Conservation (phyloP, 2,329 filamentous ascomycete genomes). For the Metarhizium album region DNA sequence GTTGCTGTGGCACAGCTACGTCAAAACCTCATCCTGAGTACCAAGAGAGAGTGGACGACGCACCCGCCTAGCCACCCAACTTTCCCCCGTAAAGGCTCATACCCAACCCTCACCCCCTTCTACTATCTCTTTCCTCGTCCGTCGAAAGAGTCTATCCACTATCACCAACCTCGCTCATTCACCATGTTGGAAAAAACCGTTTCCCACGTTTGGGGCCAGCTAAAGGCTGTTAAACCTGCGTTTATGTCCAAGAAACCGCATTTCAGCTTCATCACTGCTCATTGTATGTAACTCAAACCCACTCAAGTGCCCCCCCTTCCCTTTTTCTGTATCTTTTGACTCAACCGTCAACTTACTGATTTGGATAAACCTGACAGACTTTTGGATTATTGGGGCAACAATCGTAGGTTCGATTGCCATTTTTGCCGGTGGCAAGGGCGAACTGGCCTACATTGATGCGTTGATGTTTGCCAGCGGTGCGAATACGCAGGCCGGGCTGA, state of each 20-base stretch:
- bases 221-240: constrained; percentile 42
- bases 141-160: not conserved
- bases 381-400: constrained; percentile 66
- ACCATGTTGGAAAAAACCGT: constrained; percentile 23
- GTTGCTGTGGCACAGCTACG: not conserved
- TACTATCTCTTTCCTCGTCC: not conserved
- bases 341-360: not conserved
- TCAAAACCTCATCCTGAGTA: not conserved
- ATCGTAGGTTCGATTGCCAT: constrained; percentile 70
- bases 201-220: constrained; percentile 27
- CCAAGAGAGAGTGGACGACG: not conserved
- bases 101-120: not conserved
- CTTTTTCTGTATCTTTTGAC: not conserved
- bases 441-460: constrained; percentile 71
- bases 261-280: constrained; percentile 72
- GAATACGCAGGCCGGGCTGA: constrained; percentile 87
- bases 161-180: not conserved
- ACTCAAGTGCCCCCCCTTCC: not conserved
- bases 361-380: constrained; percentile 38
- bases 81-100: not conserved
- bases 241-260: constrained; percentile 52
- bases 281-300: constrained; percentile 47
- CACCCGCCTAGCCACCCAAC: not conserved
- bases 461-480: constrained; percentile 79
- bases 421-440: constrained; percentile 46